Conservation (phyloP, 2,329 filamentous ascomycete genomes). For the Hypoxylon sp. region DNA sequence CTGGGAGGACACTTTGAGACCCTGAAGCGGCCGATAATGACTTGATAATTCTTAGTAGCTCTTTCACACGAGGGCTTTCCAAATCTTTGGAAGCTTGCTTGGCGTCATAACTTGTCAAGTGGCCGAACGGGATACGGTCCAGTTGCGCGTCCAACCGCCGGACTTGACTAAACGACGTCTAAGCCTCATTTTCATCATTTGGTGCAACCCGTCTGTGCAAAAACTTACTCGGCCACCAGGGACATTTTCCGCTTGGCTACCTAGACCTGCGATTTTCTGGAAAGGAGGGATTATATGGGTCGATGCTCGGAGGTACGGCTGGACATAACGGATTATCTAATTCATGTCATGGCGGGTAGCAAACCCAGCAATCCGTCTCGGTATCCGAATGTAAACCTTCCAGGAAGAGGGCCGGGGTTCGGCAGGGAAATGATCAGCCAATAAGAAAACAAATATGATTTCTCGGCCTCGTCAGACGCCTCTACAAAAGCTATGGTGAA, state of each 20-base stretch:
- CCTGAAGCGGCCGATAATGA: constrained; percentile 78
- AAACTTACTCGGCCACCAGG: constrained; percentile 64
- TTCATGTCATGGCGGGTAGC: constrained; percentile 44
- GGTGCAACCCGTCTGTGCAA: constrained; percentile 11
- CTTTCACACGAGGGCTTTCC: constrained; percentile 69
- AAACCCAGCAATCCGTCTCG: constrained; percentile 19
- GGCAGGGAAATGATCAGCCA: constrained; percentile 23
- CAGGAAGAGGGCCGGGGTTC: constrained; percentile 14
- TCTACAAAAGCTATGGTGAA: constrained; percentile 29
- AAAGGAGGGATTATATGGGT: constrained; percentile 42
- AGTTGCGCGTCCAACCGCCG: constrained; percentile 76
- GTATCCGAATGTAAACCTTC: constrained; percentile 23
- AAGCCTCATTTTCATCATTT: constrained; percentile 34
- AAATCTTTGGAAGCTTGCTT: constrained; percentile 59
- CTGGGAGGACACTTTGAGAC: constrained; percentile 72
- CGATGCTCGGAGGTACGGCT: constrained; percentile 36
- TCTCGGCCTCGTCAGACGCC: constrained; percentile 5
- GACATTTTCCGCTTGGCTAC: constrained; percentile 57
- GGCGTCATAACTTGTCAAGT: constrained; percentile 60
- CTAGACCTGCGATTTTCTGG: constrained; percentile 20
- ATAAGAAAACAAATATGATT: constrained; percentile 28
- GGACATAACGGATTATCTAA: constrained; percentile 44
- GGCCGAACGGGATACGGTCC: constrained; percentile 71
- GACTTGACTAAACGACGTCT: constrained; percentile 65
- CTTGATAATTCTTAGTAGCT: constrained; percentile 78